Base-by-base conservation (phyloP, 495 filamentous ascomycete genomes). In the Penicillium herquei region DNA sequence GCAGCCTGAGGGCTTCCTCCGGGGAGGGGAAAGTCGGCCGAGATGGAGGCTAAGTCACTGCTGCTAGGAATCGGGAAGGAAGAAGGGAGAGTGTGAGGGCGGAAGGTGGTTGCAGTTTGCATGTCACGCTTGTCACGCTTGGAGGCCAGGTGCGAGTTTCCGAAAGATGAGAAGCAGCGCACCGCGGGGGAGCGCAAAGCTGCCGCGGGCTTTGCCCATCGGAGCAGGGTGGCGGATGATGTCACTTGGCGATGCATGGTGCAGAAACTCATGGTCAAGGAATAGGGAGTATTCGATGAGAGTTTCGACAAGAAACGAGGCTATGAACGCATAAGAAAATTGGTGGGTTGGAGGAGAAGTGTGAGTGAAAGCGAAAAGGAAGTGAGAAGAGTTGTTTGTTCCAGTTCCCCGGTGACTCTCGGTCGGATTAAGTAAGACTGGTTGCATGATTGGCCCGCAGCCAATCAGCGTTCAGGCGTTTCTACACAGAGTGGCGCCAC, bases 81-180 rank as follows among this genome's bases (percentile, higher is more conserved):
- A 4, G 84, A 76, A n/a, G 75, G 75, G 14, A 96, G 75, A 9
- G 82, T 75, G 62, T 90, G 87, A 21, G 91, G 88, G 55, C 86
- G 89, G 71, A 91, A 92, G 57, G 88, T 82, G 33, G 88, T 85
- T 6, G 82, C 81, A n/a, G 87, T 86, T 61, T 87, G 84, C 63
- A 90, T 81, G 45, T 84, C 84, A 47, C 87, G 78, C 62, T 84
- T 81, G 45, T 84, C 84, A 47, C 87, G 78, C 62, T 84, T 84
- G 55, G 79, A 83, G 16, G 83, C 82, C 45, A 77, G 76, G 55
- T 82, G 72, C 59, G 70, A 71, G 59, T 73, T 73, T 60, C 65
- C 75, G 68, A 74, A 70, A 7, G 88, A 84, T 39, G 88, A 89
- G 77, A 92, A 91, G 45, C 76, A 76, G 45, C 87, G 85, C 39